Evolutionary conservation across 805 yeast species (phyloP).

Genomic region (Metschnikowia noctiluminum): DNA sequence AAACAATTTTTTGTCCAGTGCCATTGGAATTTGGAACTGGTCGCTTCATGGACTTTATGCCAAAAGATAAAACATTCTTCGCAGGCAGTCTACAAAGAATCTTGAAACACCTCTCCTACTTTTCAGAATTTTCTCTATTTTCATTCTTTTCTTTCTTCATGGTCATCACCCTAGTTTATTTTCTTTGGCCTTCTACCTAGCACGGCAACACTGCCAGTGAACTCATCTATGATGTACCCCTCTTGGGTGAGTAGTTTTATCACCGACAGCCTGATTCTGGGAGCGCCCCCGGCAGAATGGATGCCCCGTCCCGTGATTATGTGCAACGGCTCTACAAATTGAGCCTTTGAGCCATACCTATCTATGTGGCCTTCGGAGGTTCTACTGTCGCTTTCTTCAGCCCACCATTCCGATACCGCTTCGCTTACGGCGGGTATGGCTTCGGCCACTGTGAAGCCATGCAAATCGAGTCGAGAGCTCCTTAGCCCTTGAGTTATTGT

Average conservation of each 20-base stretch:
- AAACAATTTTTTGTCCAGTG: slow-evolving; percentile 13
- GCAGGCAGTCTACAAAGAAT: no score
- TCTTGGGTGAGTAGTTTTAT: slow-evolving; percentile 33
- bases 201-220: slow-evolving; percentile 40
- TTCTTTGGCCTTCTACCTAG: slow-evolving; percentile 33
- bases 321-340: slow-evolving; percentile 40
- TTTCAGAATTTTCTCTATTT: background rate
- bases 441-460: slow-evolving; percentile 45
- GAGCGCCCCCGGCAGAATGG: slow-evolving; percentile 58
- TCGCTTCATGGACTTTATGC: no score
- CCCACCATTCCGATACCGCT: slow-evolving; percentile 61
- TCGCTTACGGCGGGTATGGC: slow-evolving; percentile 40
- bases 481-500: background rate
- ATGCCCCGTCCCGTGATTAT: slow-evolving; percentile 70
- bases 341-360: slow-evolving; percentile 33
- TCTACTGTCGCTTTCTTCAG: slow-evolving; percentile 45
- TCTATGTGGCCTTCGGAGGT: slow-evolving; percentile 35
- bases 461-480: slow-evolving; percentile 47
- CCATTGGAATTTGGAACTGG: no score
- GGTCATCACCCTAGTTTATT: background rate
- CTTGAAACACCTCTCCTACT: no score
- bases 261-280: slow-evolving; percentile 46
- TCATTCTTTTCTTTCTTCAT: no score
- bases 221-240: slow-evolving; percentile 46
- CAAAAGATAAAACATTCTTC: no score